phyloP scores from a whole-genome alignment of 2,329 filamentous ascomycete species.

The Colletotrichum gigasporum region DNA sequence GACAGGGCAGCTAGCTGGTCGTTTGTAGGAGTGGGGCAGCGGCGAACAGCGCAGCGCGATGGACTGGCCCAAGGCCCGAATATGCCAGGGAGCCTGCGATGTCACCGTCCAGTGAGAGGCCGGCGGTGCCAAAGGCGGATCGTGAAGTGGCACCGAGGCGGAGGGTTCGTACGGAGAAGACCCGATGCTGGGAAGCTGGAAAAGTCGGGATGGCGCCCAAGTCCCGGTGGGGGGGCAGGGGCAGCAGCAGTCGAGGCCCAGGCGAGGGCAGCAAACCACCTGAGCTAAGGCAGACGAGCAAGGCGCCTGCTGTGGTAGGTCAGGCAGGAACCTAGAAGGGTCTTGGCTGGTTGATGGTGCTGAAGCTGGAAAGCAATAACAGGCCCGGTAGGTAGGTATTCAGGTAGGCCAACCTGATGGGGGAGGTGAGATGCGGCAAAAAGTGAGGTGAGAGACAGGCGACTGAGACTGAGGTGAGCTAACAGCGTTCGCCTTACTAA shows the following conservation, averaged over 20 bases:
- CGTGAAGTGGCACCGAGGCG: slow-evolving; percentile 19
- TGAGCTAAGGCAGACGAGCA: too few relatives aligned
- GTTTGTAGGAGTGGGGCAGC: slow-evolving; percentile 7
- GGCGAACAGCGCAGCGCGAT: slow-evolving; percentile 10
- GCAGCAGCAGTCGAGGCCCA: too few relatives aligned
- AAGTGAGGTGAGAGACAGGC: neutral
- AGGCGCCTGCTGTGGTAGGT: too few relatives aligned
- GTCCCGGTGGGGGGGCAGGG: neutral
- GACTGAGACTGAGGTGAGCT: too few relatives aligned
- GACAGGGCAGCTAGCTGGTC: neutral
- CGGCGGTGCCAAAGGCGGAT: slow-evolving; percentile 10
- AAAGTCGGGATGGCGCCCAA: slow-evolving; percentile 11
- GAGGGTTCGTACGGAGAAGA: slow-evolving; percentile 25
- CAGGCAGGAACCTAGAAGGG: too few relatives aligned
- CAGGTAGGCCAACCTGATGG: neutral
- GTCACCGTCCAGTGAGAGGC: slow-evolving; percentile 20
- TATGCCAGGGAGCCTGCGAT: slow-evolving; percentile 23
- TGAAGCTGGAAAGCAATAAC: too few relatives aligned
- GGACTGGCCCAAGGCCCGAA: slow-evolving; percentile 18
- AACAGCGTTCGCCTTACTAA: too few relatives aligned
- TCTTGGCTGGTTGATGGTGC: too few relatives aligned
- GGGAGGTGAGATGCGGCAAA: too few relatives aligned
- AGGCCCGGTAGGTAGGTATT: too few relatives aligned
- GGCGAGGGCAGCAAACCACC: neutral
- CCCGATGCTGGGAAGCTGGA: slow-evolving; percentile 6